These are phyloP conservation scores for Sporothrix variecibatus DNA, from an alignment of 2,329 filamentous ascomycete species.

Conservation along the genomic window DNA sequence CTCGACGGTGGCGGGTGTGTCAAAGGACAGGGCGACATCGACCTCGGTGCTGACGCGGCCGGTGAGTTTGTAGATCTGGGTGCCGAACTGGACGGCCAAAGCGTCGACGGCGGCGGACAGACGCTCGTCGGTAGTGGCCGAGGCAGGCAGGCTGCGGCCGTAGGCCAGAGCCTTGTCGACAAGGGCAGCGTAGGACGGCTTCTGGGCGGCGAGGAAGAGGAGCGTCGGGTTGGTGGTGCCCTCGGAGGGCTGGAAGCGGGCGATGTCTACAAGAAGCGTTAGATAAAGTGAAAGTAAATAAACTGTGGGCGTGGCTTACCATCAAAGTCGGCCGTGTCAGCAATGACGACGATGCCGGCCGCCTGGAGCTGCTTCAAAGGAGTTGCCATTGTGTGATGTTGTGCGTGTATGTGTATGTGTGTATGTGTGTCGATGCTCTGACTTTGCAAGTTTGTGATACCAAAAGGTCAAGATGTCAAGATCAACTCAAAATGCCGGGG, in stretches of 20 bases:
- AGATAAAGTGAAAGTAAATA: background rate
- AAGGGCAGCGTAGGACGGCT: constrained; percentile 69
- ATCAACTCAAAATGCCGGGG: background rate
- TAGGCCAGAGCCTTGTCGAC: constrained; percentile 69
- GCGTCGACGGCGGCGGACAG: constrained; percentile 71
- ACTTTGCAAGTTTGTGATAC: no score
- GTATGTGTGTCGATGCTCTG: background rate
- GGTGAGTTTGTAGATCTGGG: constrained; percentile 73
- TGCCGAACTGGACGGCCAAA: constrained; percentile 75
- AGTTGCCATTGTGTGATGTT: background rate
- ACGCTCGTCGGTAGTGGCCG: constrained; percentile 60
- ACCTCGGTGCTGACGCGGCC: constrained; percentile 79
- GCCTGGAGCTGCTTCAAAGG: constrained; percentile 28
- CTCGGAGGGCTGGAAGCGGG: constrained; percentile 81
- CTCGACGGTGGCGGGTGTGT: constrained; percentile 67
- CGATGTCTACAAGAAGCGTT: constrained; percentile 55
- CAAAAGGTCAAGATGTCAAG: background rate
- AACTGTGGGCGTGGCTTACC: background rate
- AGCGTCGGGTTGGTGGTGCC: constrained; percentile 78
- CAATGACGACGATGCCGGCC: constrained; percentile 25
- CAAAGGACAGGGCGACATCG: constrained; percentile 73
- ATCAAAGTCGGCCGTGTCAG: constrained; percentile 26
- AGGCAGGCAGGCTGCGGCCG: constrained; percentile 55
- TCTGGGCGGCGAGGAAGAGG: constrained; percentile 76
- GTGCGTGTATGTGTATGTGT: background rate